A percentile compares a stretch with the other conserved stretches of the same genome.
Evolutionary conservation across 495 filamentous ascomycete species (phyloP).

Genomic region (Lasiosphaeria miniovina): DNA sequence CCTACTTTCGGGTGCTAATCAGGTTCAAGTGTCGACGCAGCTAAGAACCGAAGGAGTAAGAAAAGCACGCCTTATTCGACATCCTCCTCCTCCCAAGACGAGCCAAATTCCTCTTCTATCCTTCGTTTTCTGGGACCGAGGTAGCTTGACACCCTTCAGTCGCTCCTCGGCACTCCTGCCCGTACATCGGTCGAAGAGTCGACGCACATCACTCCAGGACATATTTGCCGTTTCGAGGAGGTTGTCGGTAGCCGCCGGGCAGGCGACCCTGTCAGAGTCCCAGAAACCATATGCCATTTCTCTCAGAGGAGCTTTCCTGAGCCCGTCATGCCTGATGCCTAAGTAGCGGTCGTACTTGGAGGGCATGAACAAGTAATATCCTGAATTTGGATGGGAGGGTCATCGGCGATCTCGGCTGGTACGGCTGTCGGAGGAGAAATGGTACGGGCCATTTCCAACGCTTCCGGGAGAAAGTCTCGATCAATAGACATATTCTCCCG

Average conservation of each 20-base stretch:
- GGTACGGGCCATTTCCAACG: background rate
- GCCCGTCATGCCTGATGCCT: background rate
- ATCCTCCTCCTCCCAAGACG: no score
- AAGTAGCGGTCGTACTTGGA: background rate
- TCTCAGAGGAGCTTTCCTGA: background rate
- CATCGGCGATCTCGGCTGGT: conserved; percentile 1
- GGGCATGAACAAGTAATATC: background rate
- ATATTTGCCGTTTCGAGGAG: background rate
- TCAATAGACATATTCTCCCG: background rate
- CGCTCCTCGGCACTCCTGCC: background rate
- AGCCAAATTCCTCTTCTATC: conserved; percentile 1
- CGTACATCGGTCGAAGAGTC: background rate
- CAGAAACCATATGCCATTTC: conserved; percentile 3
- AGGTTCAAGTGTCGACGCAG: no score
- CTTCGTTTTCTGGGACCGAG: background rate
- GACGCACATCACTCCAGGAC: background rate
- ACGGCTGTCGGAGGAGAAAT: background rate
- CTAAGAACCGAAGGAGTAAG: no score
- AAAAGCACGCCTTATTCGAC: no score
- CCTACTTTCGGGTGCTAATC: no score
- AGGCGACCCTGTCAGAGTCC: background rate
- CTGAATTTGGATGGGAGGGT: background rate
- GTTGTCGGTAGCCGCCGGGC: conserved; percentile 1
- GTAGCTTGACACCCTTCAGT: background rate
- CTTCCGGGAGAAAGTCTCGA: conserved; percentile 3